Conservation (phyloP, 495 filamentous ascomycete species). For the Daldinia vernicosa region DNA sequence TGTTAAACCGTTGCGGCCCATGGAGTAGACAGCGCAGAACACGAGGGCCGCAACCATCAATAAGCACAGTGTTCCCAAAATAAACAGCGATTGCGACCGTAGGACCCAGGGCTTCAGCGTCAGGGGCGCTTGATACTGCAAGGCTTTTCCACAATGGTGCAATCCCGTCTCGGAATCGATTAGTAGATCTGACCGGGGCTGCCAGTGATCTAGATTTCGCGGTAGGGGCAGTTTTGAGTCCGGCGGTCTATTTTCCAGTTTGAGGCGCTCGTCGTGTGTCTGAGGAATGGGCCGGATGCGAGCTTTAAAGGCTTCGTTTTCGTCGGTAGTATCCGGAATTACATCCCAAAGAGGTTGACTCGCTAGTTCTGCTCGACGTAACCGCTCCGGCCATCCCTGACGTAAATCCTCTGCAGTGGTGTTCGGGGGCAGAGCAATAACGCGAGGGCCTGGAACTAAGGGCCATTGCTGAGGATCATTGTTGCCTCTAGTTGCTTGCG, state of each 20-base stretch:
- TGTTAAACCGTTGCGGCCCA: slow-evolving; percentile 68
- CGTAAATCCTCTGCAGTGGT: slow-evolving; percentile 16
- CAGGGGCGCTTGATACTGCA: slow-evolving; percentile 56
- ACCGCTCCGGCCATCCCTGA: slow-evolving; percentile 17
- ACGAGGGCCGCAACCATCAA: slow-evolving; percentile 76
- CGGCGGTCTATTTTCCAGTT: background rate
- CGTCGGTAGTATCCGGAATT: background rate
- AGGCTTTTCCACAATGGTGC: slow-evolving; percentile 23
- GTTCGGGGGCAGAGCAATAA: slow-evolving; percentile 10
- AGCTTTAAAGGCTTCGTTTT: background rate
- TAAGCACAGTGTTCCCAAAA: slow-evolving; percentile 67
- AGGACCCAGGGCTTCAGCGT: slow-evolving; percentile 73
- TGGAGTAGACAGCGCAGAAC: slow-evolving; percentile 78
- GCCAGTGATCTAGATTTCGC: slow-evolving; percentile 39
- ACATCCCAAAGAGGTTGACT: background rate
- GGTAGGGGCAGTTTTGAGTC: slow-evolving; percentile 18
- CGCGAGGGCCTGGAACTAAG: slow-evolving; percentile 12
- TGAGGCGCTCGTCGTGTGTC: background rate
- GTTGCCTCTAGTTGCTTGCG: slow-evolving; percentile 1
- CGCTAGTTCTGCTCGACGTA: slow-evolving; percentile 12
- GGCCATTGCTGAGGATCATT: slow-evolving; percentile 24
- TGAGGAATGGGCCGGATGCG: background rate
- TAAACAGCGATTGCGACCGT: slow-evolving; percentile 65
- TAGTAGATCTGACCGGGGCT: slow-evolving; percentile 33
- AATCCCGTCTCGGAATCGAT: slow-evolving; percentile 32